phyloP scores from a whole-genome alignment of 805 yeast genomes.

The Metschnikowia reukaufii region DNA sequence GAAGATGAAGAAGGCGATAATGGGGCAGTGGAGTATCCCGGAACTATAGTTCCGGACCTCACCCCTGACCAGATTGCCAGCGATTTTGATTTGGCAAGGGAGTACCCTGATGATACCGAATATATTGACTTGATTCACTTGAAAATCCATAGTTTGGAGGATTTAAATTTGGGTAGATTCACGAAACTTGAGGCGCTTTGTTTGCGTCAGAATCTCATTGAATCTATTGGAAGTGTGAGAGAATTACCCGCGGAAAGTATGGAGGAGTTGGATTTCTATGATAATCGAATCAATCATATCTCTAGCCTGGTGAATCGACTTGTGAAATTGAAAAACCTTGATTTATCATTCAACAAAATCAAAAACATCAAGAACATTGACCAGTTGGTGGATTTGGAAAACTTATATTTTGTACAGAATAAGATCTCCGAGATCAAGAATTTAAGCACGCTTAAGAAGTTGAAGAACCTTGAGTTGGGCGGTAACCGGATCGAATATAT shows the following conservation, averaged over 20 bases:
- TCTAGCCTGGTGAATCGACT: slow-evolving; percentile 67
- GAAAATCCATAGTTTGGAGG: slow-evolving; percentile 64
- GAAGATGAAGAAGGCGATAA: slow-evolving; percentile 30
- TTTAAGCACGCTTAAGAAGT: slow-evolving; percentile 51
- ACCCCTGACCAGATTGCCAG: slow-evolving; percentile 59
- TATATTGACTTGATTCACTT: slow-evolving; percentile 67
- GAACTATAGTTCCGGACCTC: slow-evolving; percentile 45
- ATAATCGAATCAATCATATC: slow-evolving; percentile 86
- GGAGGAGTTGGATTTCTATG: slow-evolving; percentile 85
- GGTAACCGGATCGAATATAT: slow-evolving; percentile 73
- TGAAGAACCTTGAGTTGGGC: slow-evolving; percentile 81
- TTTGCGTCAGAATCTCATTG: slow-evolving; percentile 80
- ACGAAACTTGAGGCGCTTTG: slow-evolving; percentile 57
- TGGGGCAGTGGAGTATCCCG: slow-evolving; percentile 44
- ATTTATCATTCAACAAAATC: slow-evolving; percentile 87
- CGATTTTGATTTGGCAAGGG: slow-evolving; percentile 64
- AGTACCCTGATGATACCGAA: slow-evolving; percentile 55
- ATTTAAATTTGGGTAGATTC: slow-evolving; percentile 59
- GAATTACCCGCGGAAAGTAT: slow-evolving; percentile 64
- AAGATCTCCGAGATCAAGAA: slow-evolving; percentile 72
- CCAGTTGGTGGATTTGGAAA: slow-evolving; percentile 57
- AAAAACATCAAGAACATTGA: slow-evolving; percentile 80
- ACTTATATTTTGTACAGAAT: slow-evolving; percentile 86
- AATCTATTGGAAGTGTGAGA: slow-evolving; percentile 53
- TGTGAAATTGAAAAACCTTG: slow-evolving; percentile 57